Base-by-base conservation (phyloP, 148 eudicot species). In the Drosera capensis region DNA sequence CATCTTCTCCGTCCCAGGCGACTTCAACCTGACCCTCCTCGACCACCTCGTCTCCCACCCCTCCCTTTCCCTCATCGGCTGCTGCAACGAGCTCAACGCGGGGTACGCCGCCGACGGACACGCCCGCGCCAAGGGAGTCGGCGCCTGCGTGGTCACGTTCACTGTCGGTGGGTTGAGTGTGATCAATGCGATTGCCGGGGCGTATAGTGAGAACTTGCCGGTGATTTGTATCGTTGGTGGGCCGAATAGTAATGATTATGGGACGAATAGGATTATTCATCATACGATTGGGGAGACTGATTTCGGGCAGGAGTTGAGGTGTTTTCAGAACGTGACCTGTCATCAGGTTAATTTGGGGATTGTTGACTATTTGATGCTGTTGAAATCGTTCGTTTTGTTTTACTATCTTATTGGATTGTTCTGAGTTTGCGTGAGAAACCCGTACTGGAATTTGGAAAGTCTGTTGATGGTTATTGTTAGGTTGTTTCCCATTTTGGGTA, bases 21-120 rank as follows among this genome's bases (percentile, higher is more conserved):
- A 82, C 59, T 82, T 82, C 51, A 82, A 82, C 64, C 45, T 82
- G 14, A 68, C 94, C 0, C 40, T 82, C 1, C 63, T 82, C 5
- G 94, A 82, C 64, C 72, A 82, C 52, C 57, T 82, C 13, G 13
- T 78, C 17, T 71, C 62, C 22, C 80, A 78, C 47, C 86, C 86
- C 15, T 73, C 25, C 20, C 69, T 82, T 7, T 72, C 72, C 50
- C 50, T 70, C 8, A 40, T 82, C n/a, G 94, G 94, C 13, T 82
- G 94, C 57, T 82, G 94, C 46, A 82, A 82, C 45, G 94, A 82
- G 75, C 73, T 82, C 25, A 82, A 82, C 49, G 94, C 94, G 4
- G 94, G 94, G 7, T 82, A 82, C 41, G 94, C 94, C 2, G 94
- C 94, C 7, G 94, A 82, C 37, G 94, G 94, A 8, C 78, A 82